A percentile compares a stretch with the other conserved stretches of the same genome.
Evolutionary conservation across 2,329 filamentous ascomycete genomes (phyloP).

Genomic region (Aureobasidium melanogenum): DNA sequence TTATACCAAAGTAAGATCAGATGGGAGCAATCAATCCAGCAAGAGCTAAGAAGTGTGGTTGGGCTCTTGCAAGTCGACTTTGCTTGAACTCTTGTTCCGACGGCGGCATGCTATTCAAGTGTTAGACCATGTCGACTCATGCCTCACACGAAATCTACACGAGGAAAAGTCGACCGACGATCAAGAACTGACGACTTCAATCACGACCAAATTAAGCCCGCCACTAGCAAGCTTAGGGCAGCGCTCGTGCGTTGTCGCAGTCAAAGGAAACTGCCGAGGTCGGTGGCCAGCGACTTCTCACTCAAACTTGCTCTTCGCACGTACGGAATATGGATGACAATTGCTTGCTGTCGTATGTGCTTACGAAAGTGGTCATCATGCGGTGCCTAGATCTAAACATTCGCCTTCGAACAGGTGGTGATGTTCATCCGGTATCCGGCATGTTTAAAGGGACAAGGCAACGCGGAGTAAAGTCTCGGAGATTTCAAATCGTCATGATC

Average conservation of each 20-base stretch:
- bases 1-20: background rate
- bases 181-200: conserved; percentile 5
- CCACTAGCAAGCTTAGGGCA: conserved; percentile 4
- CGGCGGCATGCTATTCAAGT: background rate
- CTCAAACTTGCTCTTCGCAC: background rate
- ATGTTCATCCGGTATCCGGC: background rate
- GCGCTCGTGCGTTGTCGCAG: background rate
- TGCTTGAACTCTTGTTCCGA: background rate
- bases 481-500: background rate
- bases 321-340: background rate
- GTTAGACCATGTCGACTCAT: conserved; percentile 6
- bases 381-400: background rate
- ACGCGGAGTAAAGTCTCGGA: background rate
- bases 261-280: background rate
- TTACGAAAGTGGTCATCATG: background rate
- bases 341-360: background rate
- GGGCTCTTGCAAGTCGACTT: background rate
- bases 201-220: conserved; percentile 3
- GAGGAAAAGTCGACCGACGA: conserved; percentile 1
- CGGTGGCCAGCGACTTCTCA: background rate
- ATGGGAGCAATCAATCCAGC: background rate
- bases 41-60: background rate
- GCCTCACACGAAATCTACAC: background rate
- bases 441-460: background rate
- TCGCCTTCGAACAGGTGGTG: background rate